Conservation (phyloP, 2,329 filamentous ascomycete species). For the Trichoderma atroviride region DNA sequence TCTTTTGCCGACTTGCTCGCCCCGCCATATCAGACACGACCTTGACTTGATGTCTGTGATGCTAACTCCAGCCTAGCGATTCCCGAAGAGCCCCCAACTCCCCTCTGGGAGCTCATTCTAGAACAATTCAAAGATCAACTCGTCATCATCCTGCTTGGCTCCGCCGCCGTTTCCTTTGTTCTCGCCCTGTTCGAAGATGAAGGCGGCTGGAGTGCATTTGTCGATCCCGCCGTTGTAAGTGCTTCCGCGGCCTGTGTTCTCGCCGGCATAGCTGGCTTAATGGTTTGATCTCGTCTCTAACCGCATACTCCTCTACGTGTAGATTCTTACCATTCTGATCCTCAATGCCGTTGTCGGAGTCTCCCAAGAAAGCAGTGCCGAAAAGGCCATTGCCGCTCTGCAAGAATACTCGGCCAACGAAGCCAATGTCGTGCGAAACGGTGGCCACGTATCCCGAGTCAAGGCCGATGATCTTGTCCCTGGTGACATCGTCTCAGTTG, state of each 20-base stretch:
- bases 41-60: not conserved
- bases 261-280: not conserved
- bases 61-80: constrained; percentile 49
- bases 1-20: not conserved
- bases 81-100: constrained; percentile 89
- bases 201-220: constrained; percentile 95
- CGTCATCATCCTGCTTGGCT: constrained; percentile 90
- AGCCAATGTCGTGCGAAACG: constrained; percentile 85
- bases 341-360: constrained; percentile 97
- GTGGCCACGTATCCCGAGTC: constrained; percentile 74
- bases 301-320: not conserved
- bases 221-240: constrained; percentile 89
- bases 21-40: not conserved
- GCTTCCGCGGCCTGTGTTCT: not conserved
- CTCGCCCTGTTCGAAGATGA: constrained; percentile 91
- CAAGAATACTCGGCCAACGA: constrained; percentile 99
- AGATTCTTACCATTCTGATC: constrained; percentile 96
- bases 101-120: constrained; percentile 92
- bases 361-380: constrained; percentile 96
- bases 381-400: constrained; percentile 95
- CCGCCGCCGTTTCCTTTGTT: constrained; percentile 89
- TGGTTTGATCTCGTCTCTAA: not conserved
- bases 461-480: constrained; percentile 98
- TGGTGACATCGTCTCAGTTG: constrained; percentile 84
- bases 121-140: constrained; percentile 99